Evolutionary conservation across 2,329 filamentous ascomycete species (phyloP), one percentile per base, ranked within the genome.

Genomic region (Dothideomycetes sp.): DNA sequence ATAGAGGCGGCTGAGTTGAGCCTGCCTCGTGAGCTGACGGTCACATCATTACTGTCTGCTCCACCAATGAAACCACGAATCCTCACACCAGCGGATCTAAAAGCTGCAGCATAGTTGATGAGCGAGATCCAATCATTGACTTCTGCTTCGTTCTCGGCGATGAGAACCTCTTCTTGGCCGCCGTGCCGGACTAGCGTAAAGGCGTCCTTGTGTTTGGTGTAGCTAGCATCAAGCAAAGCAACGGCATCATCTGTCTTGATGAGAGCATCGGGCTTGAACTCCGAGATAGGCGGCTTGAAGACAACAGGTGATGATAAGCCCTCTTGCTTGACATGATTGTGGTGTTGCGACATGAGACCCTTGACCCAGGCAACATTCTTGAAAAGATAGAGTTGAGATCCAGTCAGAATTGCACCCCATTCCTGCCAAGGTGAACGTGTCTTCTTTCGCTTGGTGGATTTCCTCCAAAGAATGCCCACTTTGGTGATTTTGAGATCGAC

Each of bases 401-500:
- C 86, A 1, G 91, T 98, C 20, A 98, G 72, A 44, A 98, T 83
- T 17, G 87, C 91, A 38, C 91, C 91, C 91, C 91, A 98, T 70
- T 98, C 91, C 57, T 95, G 89, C 91, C 91, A 98, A 1, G 91
- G 89, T 9, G 89, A 95, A 30, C 89, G 76, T 1, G 87, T 82
- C 62, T 93, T 94, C 64, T 89, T 94, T 65, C 94, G 95, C 64
- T 94, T 96, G 1, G 74, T 67, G 49, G 94, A 87, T 58, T 98
- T 98, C 31, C 91, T 79, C 91, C 91, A 98, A 22, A 98, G 61
- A 2, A 94, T 67, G 4, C 91, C 91, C 35, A 98, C 88, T 61
- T 96, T 98, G 31, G 89, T 94, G 32, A 96, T 83, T 52, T 94
- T 94, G 57, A 98, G 94, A 61, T 96, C 89, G 9, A 98, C 89